These are phyloP conservation scores for Aspergillus coremiiformis DNA, from an alignment of 495 filamentous ascomycete species.

Conservation along the genomic window DNA sequence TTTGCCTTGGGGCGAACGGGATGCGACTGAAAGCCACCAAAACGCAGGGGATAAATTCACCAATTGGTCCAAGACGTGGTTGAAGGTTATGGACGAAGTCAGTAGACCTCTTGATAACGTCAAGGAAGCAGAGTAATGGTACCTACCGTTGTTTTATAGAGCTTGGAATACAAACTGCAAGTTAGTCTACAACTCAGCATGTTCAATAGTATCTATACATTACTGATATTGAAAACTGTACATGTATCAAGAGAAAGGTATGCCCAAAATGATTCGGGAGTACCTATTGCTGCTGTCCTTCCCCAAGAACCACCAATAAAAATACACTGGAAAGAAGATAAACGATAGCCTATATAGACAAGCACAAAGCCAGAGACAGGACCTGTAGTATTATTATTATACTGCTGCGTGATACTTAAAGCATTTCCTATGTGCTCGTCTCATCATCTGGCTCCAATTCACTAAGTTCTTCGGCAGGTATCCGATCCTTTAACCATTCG, in stretches of 20 bases:
- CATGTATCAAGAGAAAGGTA: background rate
- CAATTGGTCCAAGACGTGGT: constrained; percentile 42
- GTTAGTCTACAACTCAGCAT: background rate
- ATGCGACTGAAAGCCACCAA: constrained; percentile 10
- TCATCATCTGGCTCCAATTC: constrained; percentile 31
- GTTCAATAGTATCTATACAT: background rate
- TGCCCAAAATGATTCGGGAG: background rate
- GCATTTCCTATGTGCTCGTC: background rate
- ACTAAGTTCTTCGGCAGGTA: constrained; percentile 55
- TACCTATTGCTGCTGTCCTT: background rate
- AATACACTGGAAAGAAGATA: background rate
- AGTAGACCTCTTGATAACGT: constrained; percentile 22
- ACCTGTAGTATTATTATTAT: background rate
- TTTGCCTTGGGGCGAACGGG: constrained; percentile 19
- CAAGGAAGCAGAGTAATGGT: background rate
- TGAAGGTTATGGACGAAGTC: constrained; percentile 40
- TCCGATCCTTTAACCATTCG: constrained; percentile 70
- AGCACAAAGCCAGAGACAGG: background rate
- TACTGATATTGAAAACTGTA: background rate
- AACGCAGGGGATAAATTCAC: constrained; percentile 39
- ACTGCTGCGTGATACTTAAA: background rate
- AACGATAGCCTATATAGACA: background rate
- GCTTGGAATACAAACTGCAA: background rate
- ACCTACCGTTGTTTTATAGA: background rate
- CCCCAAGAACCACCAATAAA: background rate